Evolutionary conservation across 352 stramenopile genomes (phyloP).

Genomic region (Aphanomyces cochlioides): DNA sequence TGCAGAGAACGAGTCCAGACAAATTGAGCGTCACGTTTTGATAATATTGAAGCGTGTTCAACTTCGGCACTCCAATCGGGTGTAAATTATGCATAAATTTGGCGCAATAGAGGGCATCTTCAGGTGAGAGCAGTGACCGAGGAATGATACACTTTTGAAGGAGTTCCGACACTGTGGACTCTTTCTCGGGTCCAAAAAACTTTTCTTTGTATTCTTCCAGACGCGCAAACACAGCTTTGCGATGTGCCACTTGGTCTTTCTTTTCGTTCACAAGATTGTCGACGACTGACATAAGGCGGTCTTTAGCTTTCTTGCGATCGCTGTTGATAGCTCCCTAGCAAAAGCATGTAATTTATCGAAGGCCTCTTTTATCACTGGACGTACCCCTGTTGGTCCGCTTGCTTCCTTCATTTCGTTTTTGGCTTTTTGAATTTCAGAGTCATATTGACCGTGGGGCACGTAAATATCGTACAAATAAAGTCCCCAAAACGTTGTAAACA

Average conservation of each 20-base stretch:
- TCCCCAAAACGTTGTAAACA: slow-evolving; percentile 84
- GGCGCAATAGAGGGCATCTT: slow-evolving; percentile 77
- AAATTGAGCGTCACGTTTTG: slow-evolving; percentile 74
- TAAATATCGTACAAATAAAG: slow-evolving; percentile 85
- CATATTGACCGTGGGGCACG: slow-evolving; percentile 80
- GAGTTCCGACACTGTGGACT: slow-evolving; percentile 55
- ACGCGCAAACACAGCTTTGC: slow-evolving; percentile 76
- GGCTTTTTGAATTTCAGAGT: slow-evolving; percentile 58
- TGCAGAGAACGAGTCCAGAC: slow-evolving; percentile 69
- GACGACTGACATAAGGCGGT: slow-evolving; percentile 72
- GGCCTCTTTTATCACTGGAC: no score
- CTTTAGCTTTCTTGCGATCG: slow-evolving; percentile 68
- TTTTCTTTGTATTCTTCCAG: slow-evolving; percentile 63
- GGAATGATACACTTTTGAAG: slow-evolving; percentile 78
- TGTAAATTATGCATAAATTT: slow-evolving; percentile 85
- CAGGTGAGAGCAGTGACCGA: slow-evolving; percentile 67
- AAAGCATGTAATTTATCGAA: no score
- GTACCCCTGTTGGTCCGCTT: no score
- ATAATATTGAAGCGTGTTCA: slow-evolving; percentile 81
- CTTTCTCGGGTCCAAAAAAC: slow-evolving; percentile 52
- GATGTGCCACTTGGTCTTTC: slow-evolving; percentile 80
- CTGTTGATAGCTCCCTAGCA: no score
- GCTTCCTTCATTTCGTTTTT: slow-evolving; percentile 9
- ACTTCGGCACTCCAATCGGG: slow-evolving; percentile 59
- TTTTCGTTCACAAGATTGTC: slow-evolving; percentile 81